Conservation (phyloP, 148 eudicot genomes). For the Fallopia convolvulus region DNA sequence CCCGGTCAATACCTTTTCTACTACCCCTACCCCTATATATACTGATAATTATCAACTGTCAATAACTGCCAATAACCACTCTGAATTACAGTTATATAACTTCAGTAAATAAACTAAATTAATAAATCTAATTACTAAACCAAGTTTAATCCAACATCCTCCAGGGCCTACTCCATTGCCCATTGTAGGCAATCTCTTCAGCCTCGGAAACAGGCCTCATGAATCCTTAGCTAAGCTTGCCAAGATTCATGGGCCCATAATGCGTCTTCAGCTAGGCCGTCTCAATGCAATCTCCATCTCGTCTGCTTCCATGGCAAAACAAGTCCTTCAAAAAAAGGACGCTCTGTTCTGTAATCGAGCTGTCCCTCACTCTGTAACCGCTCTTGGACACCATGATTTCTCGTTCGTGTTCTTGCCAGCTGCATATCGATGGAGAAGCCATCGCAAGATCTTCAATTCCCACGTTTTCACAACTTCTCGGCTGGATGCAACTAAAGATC, state of each 20-base stretch:
- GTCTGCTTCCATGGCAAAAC: not conserved
- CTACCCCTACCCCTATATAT: too few relatives aligned
- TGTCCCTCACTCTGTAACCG: not conserved
- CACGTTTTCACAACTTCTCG: not conserved
- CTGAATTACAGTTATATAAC: too few relatives aligned
- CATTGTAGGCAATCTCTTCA: conserved; percentile 4
- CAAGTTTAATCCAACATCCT: too few relatives aligned
- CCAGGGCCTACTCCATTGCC: conserved; percentile 4
- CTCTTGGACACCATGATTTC: not conserved
- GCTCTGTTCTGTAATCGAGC: not conserved
- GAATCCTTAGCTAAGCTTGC: conserved; percentile 5
- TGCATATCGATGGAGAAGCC: not conserved
- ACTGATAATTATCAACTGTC: too few relatives aligned
- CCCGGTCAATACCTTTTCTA: too few relatives aligned
- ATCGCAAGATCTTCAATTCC: not conserved
- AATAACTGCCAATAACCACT: too few relatives aligned
- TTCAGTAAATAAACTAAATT: too few relatives aligned
- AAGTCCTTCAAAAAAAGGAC: not conserved
- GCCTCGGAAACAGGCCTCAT: not conserved
- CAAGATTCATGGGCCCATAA: not conserved
- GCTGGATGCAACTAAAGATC: not conserved
- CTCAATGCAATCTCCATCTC: not conserved
- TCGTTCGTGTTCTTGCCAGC: not conserved
- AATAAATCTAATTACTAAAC: too few relatives aligned
- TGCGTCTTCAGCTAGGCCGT: conserved; percentile 5